These are phyloP conservation scores for Schizosaccharomyces pombe DNA, from an alignment of 805 yeast genomes.

Conservation along the genomic window ASM294v3 CU329670.1:2192501-2193000, in stretches of 20 bases:
- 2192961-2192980: slow-evolving; percentile 52
- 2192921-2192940: slow-evolving; percentile 16
- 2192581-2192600: slow-evolving; percentile 45
- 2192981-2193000: slow-evolving; percentile 49
- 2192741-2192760: slow-evolving; percentile 44
- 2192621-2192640: slow-evolving; percentile 78
- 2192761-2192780: slow-evolving; percentile 37
- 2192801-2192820: slow-evolving; percentile 82
- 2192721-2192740: not conserved
- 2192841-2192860: not conserved
- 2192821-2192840: slow-evolving; percentile 19
- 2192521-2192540: slow-evolving; percentile 84
- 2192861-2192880: slow-evolving; percentile 19
- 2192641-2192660: slow-evolving; percentile 69
- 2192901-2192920: slow-evolving; percentile 67
- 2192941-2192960: slow-evolving; percentile 12
- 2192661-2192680: slow-evolving; percentile 49
- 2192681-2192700: slow-evolving; percentile 30
- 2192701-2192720: slow-evolving; percentile 49
- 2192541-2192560: slow-evolving; percentile 64
- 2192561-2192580: slow-evolving; percentile 34
- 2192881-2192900: slow-evolving; percentile 89
- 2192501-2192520: slow-evolving; percentile 65
- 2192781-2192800: slow-evolving; percentile 52
- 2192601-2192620: slow-evolving; percentile 74